Base-by-base conservation (phyloP, 352 stramenopile genomes). In the Globisporangium cederbergense region DNA sequence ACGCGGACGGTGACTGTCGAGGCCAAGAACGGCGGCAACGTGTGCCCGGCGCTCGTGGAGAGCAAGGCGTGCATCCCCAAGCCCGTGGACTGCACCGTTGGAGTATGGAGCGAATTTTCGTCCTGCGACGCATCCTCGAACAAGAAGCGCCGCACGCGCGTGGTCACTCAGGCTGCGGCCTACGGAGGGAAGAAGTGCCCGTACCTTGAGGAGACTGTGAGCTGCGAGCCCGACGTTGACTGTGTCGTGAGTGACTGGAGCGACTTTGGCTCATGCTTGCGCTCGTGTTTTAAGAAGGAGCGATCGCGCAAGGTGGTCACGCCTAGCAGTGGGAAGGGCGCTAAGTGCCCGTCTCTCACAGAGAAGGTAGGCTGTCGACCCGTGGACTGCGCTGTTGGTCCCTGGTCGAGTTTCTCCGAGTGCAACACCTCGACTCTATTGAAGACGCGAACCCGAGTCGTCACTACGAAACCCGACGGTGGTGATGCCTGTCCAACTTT, bases 221-320 rank as follows among this genome's bases (percentile, higher is more conserved):
- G 70, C 30, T 90, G 81, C 59, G 72, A 64, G 8, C 72, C 77
- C 0, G 65, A 71, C 14, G 58, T 89, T 0, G 77, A 90, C 68
- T 92, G 83, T 55, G 65, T 82, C 50, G 73, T 89, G 16, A 77
- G 78, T n/a, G 71, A 84, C 16, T 92, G 79, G 79, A 58, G 68
- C 3, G 61, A 61, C 25, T 87, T 70, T 53, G 71, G 74, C 10
- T 42, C 32, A 1, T 90, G 80, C 56, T 75, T 66, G 34, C 62
- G 47, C 11, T 52, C 57, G 2, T 83, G 60, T 1, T 77, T 73
- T 61, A 67, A 72, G 51, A 73, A 75, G 6, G 75, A 72, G 2
- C 74, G 74, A 11, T 86, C 60, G 13, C 73, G 80, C 16, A 68
- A 64, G 8, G 70, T 90, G 16, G 36, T 78, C 7, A 77, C 66